Percentiles rank a stretch among this genome's conserved stretches.
Evolutionary conservation across 163 green algal genomes (phyloP).

Genomic region (Chlamydomonas reinhardtii): DNA sequence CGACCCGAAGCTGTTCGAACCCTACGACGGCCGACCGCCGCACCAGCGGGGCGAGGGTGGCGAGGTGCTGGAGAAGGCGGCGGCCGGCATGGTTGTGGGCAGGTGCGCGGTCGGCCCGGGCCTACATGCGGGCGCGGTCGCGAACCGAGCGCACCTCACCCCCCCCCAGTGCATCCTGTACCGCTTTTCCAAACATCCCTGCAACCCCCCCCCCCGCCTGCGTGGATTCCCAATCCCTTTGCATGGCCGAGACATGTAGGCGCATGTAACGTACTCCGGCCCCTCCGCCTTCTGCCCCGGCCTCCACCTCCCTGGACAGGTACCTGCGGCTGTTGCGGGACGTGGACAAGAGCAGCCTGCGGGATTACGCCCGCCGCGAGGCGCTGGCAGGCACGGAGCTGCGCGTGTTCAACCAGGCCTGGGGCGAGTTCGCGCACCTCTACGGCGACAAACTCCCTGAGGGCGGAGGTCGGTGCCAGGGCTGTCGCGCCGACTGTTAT

Average conservation of each 20-base stretch:
- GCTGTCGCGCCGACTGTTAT: background rate
- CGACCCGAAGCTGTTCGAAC: no score
- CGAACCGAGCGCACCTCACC: no score
- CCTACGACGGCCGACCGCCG: no score
- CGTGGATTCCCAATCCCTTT: no score
- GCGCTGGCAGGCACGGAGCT: background rate
- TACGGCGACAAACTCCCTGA: slow-evolving; percentile 23
- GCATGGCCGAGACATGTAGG: no score
- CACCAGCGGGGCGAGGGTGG: no score
- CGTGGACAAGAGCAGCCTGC: background rate
- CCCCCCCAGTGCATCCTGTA: no score
- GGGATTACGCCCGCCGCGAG: background rate
- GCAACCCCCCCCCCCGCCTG: no score
- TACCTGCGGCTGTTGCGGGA: background rate
- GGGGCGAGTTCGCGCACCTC: slow-evolving; percentile 39
- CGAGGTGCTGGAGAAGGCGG: background rate
- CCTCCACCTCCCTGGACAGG: background rate
- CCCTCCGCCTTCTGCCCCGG: background rate
- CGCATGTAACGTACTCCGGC: background rate
- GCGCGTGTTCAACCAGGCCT: background rate
- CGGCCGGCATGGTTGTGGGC: background rate
- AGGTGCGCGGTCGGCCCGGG: background rate
- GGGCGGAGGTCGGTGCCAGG: background rate
- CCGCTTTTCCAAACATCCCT: no score
- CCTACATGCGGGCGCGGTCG: background rate